Conservation (phyloP, 116 monocot genomes). For the Iris pallida region DNA sequence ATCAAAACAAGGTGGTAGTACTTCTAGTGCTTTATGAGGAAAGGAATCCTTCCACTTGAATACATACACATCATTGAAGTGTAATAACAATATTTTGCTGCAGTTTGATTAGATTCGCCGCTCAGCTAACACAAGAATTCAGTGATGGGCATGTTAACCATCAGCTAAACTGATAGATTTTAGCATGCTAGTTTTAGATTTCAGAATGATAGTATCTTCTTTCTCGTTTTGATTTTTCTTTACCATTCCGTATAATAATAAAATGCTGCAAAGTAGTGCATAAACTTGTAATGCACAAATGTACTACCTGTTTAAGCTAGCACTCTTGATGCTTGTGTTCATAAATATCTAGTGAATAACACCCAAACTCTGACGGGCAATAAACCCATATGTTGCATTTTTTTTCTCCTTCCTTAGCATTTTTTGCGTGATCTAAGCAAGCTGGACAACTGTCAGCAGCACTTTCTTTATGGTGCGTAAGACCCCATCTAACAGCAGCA, state of each 20-base stretch:
- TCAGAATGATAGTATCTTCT: not conserved
- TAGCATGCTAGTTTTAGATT: not conserved
- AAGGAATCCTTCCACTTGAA: too few species aligned
- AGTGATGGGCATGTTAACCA: too few species aligned
- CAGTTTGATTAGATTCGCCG: too few species aligned
- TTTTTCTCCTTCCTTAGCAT: slow-evolving; percentile 62
- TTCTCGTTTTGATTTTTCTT: not conserved
- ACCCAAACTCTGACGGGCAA: slow-evolving; percentile 82
- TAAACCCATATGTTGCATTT: slow-evolving; percentile 99
- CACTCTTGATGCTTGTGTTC: slow-evolving; percentile 96
- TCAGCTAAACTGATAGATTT: not conserved
- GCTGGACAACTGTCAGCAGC: slow-evolving; percentile 94
- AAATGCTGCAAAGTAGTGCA: not conserved
- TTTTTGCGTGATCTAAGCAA: slow-evolving; percentile 84
- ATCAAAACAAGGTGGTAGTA: too few species aligned
- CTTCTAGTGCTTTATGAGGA: too few species aligned
- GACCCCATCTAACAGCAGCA: slow-evolving; percentile 87
- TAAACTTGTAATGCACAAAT: not conserved
- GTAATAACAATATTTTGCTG: too few species aligned
- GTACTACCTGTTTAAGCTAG: slow-evolving; percentile 86
- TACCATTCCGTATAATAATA: not conserved
- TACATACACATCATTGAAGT: too few species aligned
- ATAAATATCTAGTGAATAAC: slow-evolving; percentile 89
- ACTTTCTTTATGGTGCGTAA: slow-evolving; percentile 86
- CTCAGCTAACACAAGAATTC: too few species aligned